A percentile compares a stretch with the other conserved stretches of the same genome.
Conservation (phyloP, 148 eudicot species). For the Agrostemma githago region DNA sequence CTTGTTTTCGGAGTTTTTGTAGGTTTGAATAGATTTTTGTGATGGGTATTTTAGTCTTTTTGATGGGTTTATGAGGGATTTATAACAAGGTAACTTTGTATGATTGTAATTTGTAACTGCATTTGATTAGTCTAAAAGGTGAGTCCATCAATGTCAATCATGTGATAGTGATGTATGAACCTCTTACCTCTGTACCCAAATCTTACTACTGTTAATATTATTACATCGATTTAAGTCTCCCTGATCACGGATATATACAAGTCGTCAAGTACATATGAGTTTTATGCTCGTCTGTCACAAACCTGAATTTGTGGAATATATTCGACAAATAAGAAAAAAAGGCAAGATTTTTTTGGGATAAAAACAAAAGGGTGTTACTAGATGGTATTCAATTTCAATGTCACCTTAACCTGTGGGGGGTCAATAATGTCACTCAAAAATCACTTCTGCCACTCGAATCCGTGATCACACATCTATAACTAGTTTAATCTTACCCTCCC, state of each 20-base stretch:
- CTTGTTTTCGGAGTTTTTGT: neutral
- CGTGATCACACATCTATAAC: too few species aligned
- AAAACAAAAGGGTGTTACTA: neutral
- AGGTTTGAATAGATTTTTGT: neutral
- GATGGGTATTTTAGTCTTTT: conserved; percentile 25
- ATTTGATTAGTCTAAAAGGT: conserved; percentile 30
- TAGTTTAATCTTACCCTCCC: too few species aligned
- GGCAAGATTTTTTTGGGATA: conserved; percentile 1
- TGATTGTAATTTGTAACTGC: neutral
- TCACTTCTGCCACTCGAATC: too few species aligned
- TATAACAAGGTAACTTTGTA: neutral
- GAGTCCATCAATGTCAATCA: conserved; percentile 13
- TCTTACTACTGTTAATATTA: neutral
- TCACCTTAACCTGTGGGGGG: too few species aligned
- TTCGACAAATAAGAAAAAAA: neutral
- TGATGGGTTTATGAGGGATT: conserved; percentile 7
- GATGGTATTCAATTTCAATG: too few species aligned
- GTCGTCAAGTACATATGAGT: too few species aligned
- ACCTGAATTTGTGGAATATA: too few species aligned
- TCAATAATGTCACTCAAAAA: too few species aligned
- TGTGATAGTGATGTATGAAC: conserved; percentile 27
- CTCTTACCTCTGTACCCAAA: conserved; percentile 4
- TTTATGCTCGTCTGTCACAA: too few species aligned
- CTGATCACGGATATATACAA: too few species aligned
- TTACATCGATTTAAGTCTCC: neutral